These are phyloP conservation scores for Penicillium parvum DNA, from an alignment of 495 filamentous ascomycete species.

Conservation along the genomic window DNA sequence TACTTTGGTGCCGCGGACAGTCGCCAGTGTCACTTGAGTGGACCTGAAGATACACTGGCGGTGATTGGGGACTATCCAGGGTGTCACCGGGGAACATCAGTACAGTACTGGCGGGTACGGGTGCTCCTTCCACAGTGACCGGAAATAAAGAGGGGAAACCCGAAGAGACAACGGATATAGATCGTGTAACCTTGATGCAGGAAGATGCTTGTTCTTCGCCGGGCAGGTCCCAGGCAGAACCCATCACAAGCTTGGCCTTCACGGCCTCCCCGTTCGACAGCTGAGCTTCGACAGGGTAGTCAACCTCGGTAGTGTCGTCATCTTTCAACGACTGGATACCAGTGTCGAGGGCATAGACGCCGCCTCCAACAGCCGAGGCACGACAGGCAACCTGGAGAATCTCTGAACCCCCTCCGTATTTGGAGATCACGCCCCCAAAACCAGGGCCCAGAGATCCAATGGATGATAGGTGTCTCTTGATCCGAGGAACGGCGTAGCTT, in stretches of 20 bases:
- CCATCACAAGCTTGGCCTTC: conserved; percentile 53
- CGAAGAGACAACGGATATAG: conserved; percentile 66
- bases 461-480: conserved; percentile 78
- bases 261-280: conserved; percentile 60
- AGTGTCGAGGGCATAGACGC: conserved; percentile 78
- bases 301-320: conserved; percentile 16
- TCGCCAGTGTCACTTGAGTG: conserved; percentile 87
- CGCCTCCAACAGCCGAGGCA: conserved; percentile 87
- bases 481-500: conserved; percentile 58
- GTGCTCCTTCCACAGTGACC: conserved; percentile 65
- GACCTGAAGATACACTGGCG: conserved; percentile 67
- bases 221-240: conserved; percentile 40
- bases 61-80: conserved; percentile 31
- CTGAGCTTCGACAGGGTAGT: conserved; percentile 37
- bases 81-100: conserved; percentile 62
- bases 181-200: conserved; percentile 33
- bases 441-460: conserved; percentile 83
- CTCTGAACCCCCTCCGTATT: conserved; percentile 92
- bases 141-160: conserved; percentile 63
- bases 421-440: conserved; percentile 79
- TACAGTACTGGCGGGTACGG: conserved; percentile 67
- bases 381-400: conserved; percentile 90
- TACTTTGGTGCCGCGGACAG: conserved; percentile 82
- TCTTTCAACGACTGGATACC: conserved; percentile 45
- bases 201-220: conserved; percentile 6